A percentile compares a stretch with the other conserved stretches of the same genome.
Evolutionary conservation across 345 rosid genomes (phyloP).

Genomic region (Hibiscus syriacus): DNA sequence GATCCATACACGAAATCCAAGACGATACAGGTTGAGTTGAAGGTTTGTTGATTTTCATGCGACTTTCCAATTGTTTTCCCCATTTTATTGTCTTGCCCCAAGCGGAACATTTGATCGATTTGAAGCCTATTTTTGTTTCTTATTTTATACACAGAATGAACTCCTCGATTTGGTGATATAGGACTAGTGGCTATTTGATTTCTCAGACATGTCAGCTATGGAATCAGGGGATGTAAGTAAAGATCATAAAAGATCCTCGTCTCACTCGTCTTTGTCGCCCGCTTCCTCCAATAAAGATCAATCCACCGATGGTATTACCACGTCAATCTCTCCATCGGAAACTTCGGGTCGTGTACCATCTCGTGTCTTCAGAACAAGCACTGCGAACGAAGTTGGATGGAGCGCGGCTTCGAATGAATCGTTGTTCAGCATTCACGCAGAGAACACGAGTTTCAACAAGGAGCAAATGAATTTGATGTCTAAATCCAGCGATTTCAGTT

Average conservation of each 20-base stretch:
- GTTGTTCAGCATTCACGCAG: too few relatives aligned
- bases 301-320: constrained; percentile 1
- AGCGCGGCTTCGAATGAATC: too few relatives aligned
- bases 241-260: constrained; percentile 8
- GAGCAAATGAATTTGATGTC: constrained; percentile 19
- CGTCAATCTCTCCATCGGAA: constrained; percentile 1
- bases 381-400: constrained; percentile 54
- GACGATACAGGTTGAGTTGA: neutral
- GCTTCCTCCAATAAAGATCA: constrained; percentile 9
- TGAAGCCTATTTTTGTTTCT: neutral
- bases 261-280: constrained; percentile 5
- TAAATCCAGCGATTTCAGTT: constrained; percentile 51
- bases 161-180: constrained; percentile 11
- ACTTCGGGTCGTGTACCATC: too few relatives aligned
- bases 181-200: constrained; percentile 6
- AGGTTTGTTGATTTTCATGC: neutral
- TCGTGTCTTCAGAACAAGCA: constrained; percentile 44
- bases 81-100: too few relatives aligned
- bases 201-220: constrained; percentile 18
- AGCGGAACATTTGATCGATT: too few relatives aligned
- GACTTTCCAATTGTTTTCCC: neutral
- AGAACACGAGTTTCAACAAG: too few relatives aligned
- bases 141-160: constrained; percentile 11
- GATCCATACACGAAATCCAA: neutral
- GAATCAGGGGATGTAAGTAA: constrained; percentile 17